Conservation (phyloP, 2,329 filamentous ascomycete species). For the Botryotinia narcissicola region DNA sequence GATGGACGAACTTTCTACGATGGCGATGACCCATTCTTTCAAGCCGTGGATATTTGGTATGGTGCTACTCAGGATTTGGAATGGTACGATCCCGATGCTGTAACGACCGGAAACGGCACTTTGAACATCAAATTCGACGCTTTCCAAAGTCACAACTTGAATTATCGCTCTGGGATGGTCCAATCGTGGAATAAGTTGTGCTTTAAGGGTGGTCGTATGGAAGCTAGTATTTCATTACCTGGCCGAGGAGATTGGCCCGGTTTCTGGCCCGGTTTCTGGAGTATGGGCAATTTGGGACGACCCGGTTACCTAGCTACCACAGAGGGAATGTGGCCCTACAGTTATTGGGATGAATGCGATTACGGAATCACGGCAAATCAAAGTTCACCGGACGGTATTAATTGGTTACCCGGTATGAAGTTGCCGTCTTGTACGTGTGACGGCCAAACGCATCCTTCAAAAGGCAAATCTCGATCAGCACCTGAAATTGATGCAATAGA, state of each 20-base stretch:
- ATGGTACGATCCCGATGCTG: slow-evolving; percentile 70
- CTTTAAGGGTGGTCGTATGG: slow-evolving; percentile 68
- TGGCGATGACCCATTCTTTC: slow-evolving; percentile 67
- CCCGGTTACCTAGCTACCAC: slow-evolving; percentile 68
- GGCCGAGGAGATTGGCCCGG: slow-evolving; percentile 64
- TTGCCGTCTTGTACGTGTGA: slow-evolving; percentile 66
- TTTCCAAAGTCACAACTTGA: slow-evolving; percentile 61
- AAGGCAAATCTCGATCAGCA: slow-evolving; percentile 62
- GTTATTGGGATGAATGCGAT: slow-evolving; percentile 67
- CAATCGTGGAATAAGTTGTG: slow-evolving; percentile 73
- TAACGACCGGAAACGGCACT: slow-evolving; percentile 59
- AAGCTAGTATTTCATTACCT: slow-evolving; percentile 68
- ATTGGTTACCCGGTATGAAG: slow-evolving; percentile 66
- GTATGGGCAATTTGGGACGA: slow-evolving; percentile 70
- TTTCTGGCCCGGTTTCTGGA: slow-evolving; percentile 75
- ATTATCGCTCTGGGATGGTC: slow-evolving; percentile 71
- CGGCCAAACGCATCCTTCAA: slow-evolving; percentile 62
- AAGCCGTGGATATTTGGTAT: slow-evolving; percentile 69
- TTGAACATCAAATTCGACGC: slow-evolving; percentile 64
- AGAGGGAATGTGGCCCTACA: slow-evolving; percentile 73
- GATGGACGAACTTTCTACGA: slow-evolving; percentile 68
- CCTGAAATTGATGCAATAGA: slow-evolving; percentile 73
- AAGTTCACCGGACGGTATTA: slow-evolving; percentile 64
- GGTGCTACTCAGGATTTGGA: slow-evolving; percentile 67
- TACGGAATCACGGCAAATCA: slow-evolving; percentile 70